Base-by-base conservation (phyloP, 139 green algal species). In the Picochlorum costavermella region DNA sequence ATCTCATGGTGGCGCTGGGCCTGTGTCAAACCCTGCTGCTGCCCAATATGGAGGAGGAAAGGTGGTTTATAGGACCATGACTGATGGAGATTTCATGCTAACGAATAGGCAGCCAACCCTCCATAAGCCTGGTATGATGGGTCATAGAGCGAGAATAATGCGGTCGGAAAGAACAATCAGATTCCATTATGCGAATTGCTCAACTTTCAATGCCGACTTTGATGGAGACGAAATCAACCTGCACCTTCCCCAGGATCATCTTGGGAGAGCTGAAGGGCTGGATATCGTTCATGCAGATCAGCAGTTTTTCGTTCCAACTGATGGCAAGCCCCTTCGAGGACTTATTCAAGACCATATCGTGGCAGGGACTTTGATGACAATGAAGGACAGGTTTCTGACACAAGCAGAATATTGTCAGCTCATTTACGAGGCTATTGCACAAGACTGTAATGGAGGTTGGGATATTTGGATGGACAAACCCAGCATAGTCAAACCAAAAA, bases 151-250 rank as follows among this genome's bases (percentile, higher is more conserved):
- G 14, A 50, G 82, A 58, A 65, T 81, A 25, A 70, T 83, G 71
- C 20, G 65, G 10, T 56, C 63, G 3, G 86, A 99, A 84, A 79
- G 92, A 55, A 96, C 91, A 25, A 97, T 99, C 56, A 84, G 94
- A 45, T 92, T 99, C 82, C 94, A 99, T 81, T 99, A 99, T 74
- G 88, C 94, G 64, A 99, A 99, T 83, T 99, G 94, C 82, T 72
- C 86, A 40, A 92, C 87, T 45, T 96, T 95, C 81, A 96, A 96
- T 76, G 88, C 90, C 13, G 94, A 99, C 72, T 99, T 99, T 83
- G 94, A 99, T 65, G 94, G 94, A 2, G 94, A 99, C 67, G 94
- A 99, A 74, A 98, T 99, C 79, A 99, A 99, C 82, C 75, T 99
- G 67, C 94, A 99, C 64, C 72, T 99, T 50, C 93, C 93, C 0